phyloP scores from a whole-genome alignment of 768 basidiomycete genomes.

The Gloeostereum incarnatum region DNA sequence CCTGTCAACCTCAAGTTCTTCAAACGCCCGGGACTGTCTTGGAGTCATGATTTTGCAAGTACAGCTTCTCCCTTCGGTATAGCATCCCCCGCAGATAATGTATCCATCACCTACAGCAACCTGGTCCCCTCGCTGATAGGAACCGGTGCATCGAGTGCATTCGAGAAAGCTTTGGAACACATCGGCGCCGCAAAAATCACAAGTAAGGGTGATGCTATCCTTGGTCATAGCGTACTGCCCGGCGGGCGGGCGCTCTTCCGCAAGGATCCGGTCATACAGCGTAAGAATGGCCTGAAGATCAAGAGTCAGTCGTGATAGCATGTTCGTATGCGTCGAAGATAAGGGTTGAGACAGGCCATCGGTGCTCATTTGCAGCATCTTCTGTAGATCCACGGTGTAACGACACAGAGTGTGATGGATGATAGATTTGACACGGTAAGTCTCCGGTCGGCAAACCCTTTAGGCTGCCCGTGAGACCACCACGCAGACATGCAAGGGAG shows the following conservation, averaged over 20 bases:
- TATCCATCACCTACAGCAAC: slow-evolving; percentile 29
- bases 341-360: too few species aligned
- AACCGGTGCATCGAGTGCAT: slow-evolving; percentile 38
- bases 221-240: slow-evolving; percentile 10
- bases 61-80: slow-evolving; percentile 72
- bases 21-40: slow-evolving; percentile 45
- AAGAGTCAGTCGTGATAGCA: neutral
- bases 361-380: too few species aligned
- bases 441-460: slow-evolving; percentile 77
- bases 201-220: slow-evolving; percentile 27
- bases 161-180: slow-evolving; percentile 79
- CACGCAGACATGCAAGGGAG: neutral
- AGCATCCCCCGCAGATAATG: slow-evolving; percentile 62
- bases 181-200: slow-evolving; percentile 78
- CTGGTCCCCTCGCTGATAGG: slow-evolving; percentile 2
- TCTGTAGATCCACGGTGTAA: slow-evolving; percentile 17
- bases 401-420: slow-evolving; percentile 45
- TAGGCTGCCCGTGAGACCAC: neutral
- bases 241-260: slow-evolving; percentile 29
- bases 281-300: slow-evolving; percentile 20
- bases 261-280: slow-evolving; percentile 43
- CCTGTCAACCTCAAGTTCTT: slow-evolving; percentile 32
- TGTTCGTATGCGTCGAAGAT: too few species aligned
- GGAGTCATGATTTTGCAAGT: slow-evolving; percentile 51
- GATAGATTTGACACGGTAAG: slow-evolving; percentile 63